Evolutionary conservation across 257 asterid species (phyloP).

Genomic region (Cynanchum wilfordii): DNA sequence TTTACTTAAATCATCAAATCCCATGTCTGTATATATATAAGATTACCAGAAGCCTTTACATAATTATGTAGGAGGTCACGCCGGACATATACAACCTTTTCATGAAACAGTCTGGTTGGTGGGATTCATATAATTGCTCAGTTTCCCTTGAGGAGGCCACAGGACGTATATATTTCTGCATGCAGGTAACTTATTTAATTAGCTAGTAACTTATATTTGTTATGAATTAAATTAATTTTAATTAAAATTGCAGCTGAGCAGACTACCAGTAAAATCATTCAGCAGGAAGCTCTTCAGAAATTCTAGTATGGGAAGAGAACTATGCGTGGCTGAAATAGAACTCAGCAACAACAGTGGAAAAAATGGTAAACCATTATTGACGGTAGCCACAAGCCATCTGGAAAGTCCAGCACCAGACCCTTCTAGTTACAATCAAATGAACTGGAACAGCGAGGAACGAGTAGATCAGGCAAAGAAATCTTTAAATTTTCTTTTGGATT

Average conservation of each 20-base stretch:
- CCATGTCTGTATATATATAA: neutral
- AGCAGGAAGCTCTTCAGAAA: neutral
- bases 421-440: neutral
- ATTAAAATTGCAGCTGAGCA: slow-evolving; percentile 5
- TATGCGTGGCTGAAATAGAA: slow-evolving; percentile 6
- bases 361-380: neutral
- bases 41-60: neutral
- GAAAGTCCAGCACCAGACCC: slow-evolving; percentile 10
- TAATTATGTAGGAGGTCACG: slow-evolving; percentile 1
- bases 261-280: slow-evolving; percentile 7
- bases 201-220: too few species aligned
- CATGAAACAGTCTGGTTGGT: slow-evolving; percentile 4
- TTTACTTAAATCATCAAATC: too few species aligned
- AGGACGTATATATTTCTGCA: slow-evolving; percentile 1
- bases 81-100: neutral
- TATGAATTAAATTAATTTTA: too few species aligned
- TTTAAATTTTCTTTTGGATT: neutral
- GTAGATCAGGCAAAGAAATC: slow-evolving; percentile 9
- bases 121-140: slow-evolving; percentile 1
- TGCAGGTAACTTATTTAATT: neutral
- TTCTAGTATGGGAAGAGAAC: slow-evolving; percentile 9
- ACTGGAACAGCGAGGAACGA: neutral
- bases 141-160: neutral
- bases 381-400: slow-evolving; percentile 6
- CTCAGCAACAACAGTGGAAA: neutral